Percentiles rank a stretch among this genome's conserved stretches.
phyloP scores from a whole-genome alignment of 352 stramenopile species.

The Pythium sp. region DNA sequence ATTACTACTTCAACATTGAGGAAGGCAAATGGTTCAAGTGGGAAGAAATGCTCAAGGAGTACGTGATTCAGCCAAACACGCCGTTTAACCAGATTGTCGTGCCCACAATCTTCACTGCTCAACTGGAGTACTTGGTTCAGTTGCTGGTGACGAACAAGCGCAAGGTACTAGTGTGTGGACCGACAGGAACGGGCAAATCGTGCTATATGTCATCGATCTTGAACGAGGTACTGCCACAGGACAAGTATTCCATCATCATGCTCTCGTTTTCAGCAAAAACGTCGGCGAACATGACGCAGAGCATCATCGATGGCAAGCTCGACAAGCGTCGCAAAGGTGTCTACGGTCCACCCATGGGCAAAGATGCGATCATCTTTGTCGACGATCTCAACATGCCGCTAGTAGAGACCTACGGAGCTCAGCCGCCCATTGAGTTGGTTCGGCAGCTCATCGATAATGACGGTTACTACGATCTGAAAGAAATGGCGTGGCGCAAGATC shows the following conservation, averaged over 20 bases:
- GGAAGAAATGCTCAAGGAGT: slow-evolving; percentile 87
- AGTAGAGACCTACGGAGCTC: slow-evolving; percentile 92
- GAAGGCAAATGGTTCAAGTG: slow-evolving; percentile 89
- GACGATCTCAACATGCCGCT: slow-evolving; percentile 96
- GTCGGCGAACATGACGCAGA: slow-evolving; percentile 93
- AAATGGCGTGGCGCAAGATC: slow-evolving; percentile 91
- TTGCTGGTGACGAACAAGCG: slow-evolving; percentile 79
- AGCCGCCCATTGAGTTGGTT: slow-evolving; percentile 92
- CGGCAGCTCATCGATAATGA: slow-evolving; percentile 89
- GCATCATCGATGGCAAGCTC: slow-evolving; percentile 95
- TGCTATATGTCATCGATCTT: slow-evolving; percentile 89
- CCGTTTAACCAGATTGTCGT: slow-evolving; percentile 93
- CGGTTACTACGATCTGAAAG: slow-evolving; percentile 93
- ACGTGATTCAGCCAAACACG: slow-evolving; percentile 82
- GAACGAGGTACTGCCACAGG: slow-evolving; percentile 72
- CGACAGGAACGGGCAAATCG: slow-evolving; percentile 92
- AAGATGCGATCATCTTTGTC: slow-evolving; percentile 88
- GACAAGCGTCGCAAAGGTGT: slow-evolving; percentile 92
- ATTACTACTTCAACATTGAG: slow-evolving; percentile 85
- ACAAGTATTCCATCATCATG: slow-evolving; percentile 85
- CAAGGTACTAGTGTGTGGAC: slow-evolving; percentile 89
- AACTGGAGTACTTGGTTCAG: slow-evolving; percentile 87
- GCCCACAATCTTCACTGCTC: slow-evolving; percentile 91
- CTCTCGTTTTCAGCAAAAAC: slow-evolving; percentile 93
- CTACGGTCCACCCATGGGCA: slow-evolving; percentile 87